phyloP scores from a whole-genome alignment of 345 rosid genomes.

The Boechera stricta region DNA sequence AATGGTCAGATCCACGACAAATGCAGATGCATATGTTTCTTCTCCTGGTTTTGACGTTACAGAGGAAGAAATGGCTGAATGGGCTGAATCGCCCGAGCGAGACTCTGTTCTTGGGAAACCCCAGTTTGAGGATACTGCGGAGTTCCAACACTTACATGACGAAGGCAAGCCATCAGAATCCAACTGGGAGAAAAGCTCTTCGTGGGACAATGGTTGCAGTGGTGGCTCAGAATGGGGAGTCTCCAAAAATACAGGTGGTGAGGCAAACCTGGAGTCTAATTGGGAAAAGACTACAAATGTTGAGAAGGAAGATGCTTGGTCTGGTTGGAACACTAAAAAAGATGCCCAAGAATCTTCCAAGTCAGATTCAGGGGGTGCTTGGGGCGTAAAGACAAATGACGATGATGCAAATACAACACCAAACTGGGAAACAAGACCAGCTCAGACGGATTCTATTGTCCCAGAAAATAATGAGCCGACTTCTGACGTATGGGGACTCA shows the following conservation, averaged over 20 bases:
- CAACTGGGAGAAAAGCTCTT: slow-evolving; percentile 54
- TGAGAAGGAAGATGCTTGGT: slow-evolving; percentile 38
- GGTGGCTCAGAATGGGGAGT: slow-evolving; percentile 51
- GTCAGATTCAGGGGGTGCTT: slow-evolving; percentile 47
- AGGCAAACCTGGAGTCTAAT: slow-evolving; percentile 33
- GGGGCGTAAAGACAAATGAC: slow-evolving; percentile 43
- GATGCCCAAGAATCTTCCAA: slow-evolving; percentile 39
- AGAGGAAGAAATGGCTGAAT: slow-evolving; percentile 62
- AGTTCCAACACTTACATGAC: slow-evolving; percentile 46
- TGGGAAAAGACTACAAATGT: slow-evolving; percentile 43
- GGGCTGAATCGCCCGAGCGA: slow-evolving; percentile 76
- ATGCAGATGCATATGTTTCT: slow-evolving; percentile 52
- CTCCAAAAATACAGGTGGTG: slow-evolving; percentile 27
- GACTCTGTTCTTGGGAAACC: slow-evolving; percentile 58
- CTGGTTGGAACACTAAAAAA: slow-evolving; percentile 40
- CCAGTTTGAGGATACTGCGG: slow-evolving; percentile 67
- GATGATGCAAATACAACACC: slow-evolving; percentile 37
- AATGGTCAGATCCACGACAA: slow-evolving; percentile 61
- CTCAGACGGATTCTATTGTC: slow-evolving; percentile 26
- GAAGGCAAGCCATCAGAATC: slow-evolving; percentile 44
- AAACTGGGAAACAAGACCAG: slow-evolving; percentile 44
- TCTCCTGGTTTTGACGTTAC: slow-evolving; percentile 76
- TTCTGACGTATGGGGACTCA: slow-evolving; percentile 38
- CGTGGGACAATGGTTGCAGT: slow-evolving; percentile 38
- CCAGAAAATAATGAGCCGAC: slow-evolving; percentile 28